Base-by-base conservation (phyloP, 2,329 filamentous ascomycete species). In the Aspergillus awamori region DNA sequence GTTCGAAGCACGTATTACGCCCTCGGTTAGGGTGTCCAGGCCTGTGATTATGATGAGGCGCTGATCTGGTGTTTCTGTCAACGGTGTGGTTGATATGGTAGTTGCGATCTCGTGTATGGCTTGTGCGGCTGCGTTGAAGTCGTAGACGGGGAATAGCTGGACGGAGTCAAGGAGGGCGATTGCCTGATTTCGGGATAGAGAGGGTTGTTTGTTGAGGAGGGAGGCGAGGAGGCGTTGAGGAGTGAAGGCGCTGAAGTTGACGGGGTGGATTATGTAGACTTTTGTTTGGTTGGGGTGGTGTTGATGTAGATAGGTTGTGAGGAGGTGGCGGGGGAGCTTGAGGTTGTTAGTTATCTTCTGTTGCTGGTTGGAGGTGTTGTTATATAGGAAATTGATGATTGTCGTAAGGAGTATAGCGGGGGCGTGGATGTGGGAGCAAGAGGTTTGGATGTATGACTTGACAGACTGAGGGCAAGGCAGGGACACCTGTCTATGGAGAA, bases 1-100 rank as follows among this genome's bases (percentile, higher is more conserved):
- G 30, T 76, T 77, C 4, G 77, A 79, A 3, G 70, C 66, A 33
- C 76, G 75, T 36, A 78, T 72, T n/a, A 76, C 67, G 5, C 70
- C 71, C 56, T 77, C 75, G 2, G 74, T 60, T 5, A 78, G 70
- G 11, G 70, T 67, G 45, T 79, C 77, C 13, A 79, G 71, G 2
- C 76, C 76, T 41, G 68, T 74, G 15, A 78, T 63, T 7, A 78
- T 70, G 20, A 65, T 36, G 2, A 57, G 24, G 3, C 38, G 30
- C 13, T 54, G 30, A 10, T 17, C 8, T 53, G 15, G 4, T 45
- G 10, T 2, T 52, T 36, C 33, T 36, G 1, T 13, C 11, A 24
- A 22, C 39, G 39, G 26, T 39, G 30, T 5, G 51, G 30, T 15
- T 48, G 30, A 13, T 65, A 57, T 39, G 60, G 55, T 43, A 8